Percentiles rank a stretch among this genome's conserved stretches.
Conservation (phyloP, 2,329 filamentous ascomycete species). For the Chaetothyriales sp. region DNA sequence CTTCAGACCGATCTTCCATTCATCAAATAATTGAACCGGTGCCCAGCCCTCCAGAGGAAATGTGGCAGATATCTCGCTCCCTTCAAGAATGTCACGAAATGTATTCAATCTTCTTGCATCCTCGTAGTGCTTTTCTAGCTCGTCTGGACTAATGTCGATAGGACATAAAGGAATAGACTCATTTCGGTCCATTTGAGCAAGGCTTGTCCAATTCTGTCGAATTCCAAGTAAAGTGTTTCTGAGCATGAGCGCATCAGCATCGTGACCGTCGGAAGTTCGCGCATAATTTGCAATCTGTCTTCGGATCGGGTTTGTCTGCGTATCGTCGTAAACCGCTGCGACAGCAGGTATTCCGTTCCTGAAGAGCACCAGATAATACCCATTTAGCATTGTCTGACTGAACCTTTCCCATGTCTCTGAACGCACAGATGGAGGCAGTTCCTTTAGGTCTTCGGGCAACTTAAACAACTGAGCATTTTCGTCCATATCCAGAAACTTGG, state of each 20-base stretch:
- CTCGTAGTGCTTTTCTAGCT: constrained; percentile 1
- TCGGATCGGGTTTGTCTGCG: constrained; percentile 1
- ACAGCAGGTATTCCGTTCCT: constrained; percentile 1
- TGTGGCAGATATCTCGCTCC: constrained; percentile 1
- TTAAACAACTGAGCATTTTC: constrained; percentile 9
- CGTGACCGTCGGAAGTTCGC: neutral
- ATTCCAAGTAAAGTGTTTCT: constrained; percentile 6
- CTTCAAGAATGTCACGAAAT: constrained; percentile 1
- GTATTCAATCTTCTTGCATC: constrained; percentile 1
- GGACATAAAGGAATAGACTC: neutral
- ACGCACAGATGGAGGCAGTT: constrained; percentile 7
- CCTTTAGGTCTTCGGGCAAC: constrained; percentile 7
- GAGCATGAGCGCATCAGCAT: constrained; percentile 4
- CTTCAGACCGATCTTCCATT: neutral
- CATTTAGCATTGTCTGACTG: constrained; percentile 1
- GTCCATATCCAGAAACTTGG: constrained; percentile 4
- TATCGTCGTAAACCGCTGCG: constrained; percentile 2
- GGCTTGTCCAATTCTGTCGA: constrained; percentile 1
- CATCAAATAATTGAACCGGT: neutral
- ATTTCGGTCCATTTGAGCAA: neutral
- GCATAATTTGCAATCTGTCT: constrained; percentile 2
- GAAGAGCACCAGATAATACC: constrained; percentile 2
- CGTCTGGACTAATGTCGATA: neutral
- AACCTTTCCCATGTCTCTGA: constrained; percentile 5
- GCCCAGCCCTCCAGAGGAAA: neutral